Base-by-base conservation (phyloP, 805 yeast genomes). In the Saccharomycopsis guyanensis region DNA sequence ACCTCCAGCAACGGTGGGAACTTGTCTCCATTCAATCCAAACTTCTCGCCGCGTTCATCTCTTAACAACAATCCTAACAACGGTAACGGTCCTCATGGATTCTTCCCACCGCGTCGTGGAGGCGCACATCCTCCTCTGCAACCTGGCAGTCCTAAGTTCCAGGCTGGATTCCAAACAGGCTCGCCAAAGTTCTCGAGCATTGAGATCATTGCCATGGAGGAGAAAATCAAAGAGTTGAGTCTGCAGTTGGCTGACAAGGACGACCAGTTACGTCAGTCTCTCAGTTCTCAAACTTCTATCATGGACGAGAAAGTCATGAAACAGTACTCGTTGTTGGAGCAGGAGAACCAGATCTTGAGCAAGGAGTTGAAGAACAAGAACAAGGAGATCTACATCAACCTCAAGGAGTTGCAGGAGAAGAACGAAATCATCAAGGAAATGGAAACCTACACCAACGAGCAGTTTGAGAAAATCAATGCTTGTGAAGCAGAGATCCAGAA, bases 181-280 rank as follows among this genome's bases (percentile, higher is more conserved):
- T 27, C 23, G 18, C 41, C 42, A 6, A 34, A 40, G 18, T 15
- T 43, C 8, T 13, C 25, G n/a, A 47, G 46, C 39, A 43, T 50
- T 22, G 53, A 50, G 25, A 29, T 46, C 20, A 47, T 47, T 25
- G 53, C 51, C 4, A 50, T 50, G 53, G 51, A 50, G 33, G 53
- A 50, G 25, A 46, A 47, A 37, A 50, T 50, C 32, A 46, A 47
- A 32, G 45, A 47, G 22, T 32, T 50, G 16, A 40, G 47, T 25
- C 15, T 24, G 10, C 43, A 43, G 20, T 13, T 50, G 20, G 32
- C 19, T 10, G 47, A 42, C 7, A 50, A 46, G 32, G 53, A 46
- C 32, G 45, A 40, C 12, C 50, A 46, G 24, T 24, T 49, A 6
- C 25, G 49, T 19, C 38, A 41, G 31, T 47, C 51, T 2, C 24